Evolutionary conservation across 192 early-diverging fungal genomes (phyloP).

Genomic region (Geosiphon pyriformis): DNA sequence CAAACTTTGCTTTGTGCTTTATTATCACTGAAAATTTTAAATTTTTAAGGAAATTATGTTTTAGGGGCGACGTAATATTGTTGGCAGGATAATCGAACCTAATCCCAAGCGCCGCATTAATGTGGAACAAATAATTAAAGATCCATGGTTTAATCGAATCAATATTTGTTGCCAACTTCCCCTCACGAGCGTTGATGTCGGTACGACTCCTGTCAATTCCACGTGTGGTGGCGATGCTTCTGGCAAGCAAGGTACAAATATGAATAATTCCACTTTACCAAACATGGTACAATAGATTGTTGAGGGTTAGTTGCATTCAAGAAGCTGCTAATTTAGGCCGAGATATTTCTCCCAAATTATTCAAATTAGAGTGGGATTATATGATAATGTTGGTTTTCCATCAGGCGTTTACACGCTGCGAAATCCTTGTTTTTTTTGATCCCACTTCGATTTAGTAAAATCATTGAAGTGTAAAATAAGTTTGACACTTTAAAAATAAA

Average conservation of each 20-base stretch:
- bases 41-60: neutral
- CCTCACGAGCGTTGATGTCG: neutral
- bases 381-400: too few species aligned
- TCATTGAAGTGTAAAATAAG: too few species aligned
- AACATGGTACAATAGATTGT: neutral
- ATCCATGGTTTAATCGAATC: slow-evolving; percentile 4
- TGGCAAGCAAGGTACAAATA: neutral
- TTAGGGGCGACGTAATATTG: slow-evolving; percentile 4
- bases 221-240: neutral
- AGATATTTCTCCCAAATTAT: too few species aligned
- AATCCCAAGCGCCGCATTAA: slow-evolving; percentile 13
- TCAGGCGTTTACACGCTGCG: too few species aligned
- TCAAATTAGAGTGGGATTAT: too few species aligned
- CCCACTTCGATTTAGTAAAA: too few species aligned
- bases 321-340: too few species aligned
- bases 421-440: too few species aligned
- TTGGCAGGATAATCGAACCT: slow-evolving; percentile 15
- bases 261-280: neutral
- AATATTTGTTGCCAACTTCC: slow-evolving; percentile 5
- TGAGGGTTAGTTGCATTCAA: neutral
- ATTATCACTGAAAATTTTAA: neutral
- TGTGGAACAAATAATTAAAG: slow-evolving; percentile 3
- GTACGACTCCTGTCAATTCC: neutral
- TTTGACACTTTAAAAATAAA: too few species aligned
- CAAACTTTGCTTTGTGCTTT: neutral